Evolutionary conservation across 1,139 yeast genomes (phyloP).

Genomic region (Protomyces pachydermus): DNA sequence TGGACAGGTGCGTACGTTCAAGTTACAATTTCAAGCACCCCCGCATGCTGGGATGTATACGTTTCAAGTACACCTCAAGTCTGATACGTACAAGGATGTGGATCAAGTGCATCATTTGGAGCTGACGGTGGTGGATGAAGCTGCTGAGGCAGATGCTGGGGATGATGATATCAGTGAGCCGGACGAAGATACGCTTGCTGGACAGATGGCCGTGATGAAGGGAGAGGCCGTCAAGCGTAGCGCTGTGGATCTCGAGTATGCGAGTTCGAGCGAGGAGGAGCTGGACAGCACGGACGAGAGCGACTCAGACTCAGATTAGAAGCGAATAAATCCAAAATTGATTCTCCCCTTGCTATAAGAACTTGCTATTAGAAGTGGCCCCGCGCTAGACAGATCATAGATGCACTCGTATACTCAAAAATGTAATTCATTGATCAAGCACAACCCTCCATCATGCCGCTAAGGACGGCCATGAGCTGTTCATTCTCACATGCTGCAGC

Average conservation of each 20-base stretch:
- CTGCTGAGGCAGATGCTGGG: not conserved
- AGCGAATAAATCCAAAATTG: no score
- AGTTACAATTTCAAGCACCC: slow-evolving; percentile 30
- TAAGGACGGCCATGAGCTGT: slow-evolving; percentile 78
- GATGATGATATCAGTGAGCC: slow-evolving; percentile 24
- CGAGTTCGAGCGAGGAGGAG: slow-evolving; percentile 22
- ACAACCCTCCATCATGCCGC: slow-evolving; percentile 86
- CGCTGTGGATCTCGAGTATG: slow-evolving; percentile 7
- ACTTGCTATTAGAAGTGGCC: not conserved
- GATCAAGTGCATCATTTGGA: slow-evolving; percentile 24
- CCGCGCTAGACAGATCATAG: not conserved
- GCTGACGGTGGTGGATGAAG: slow-evolving; percentile 22
- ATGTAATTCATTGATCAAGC: not conserved
- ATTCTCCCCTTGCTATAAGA: no score
- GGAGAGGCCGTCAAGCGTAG: slow-evolving; percentile 1
- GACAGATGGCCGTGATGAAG: slow-evolving; percentile 22
- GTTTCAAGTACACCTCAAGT: slow-evolving; percentile 27
- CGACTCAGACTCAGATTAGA: slow-evolving; percentile 11
- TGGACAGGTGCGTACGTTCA: slow-evolving; percentile 20
- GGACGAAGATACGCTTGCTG: slow-evolving; percentile 22
- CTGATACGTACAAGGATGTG: slow-evolving; percentile 29
- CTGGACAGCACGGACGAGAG: slow-evolving; percentile 9
- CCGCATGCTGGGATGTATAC: slow-evolving; percentile 27
- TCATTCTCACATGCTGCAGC: slow-evolving; percentile 99
- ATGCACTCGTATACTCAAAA: not conserved